A percentile compares a stretch with the other conserved stretches of the same genome.
phyloP scores from a whole-genome alignment of 2,329 filamentous ascomycete species.

The Tolypocladium cylindrosporum region DNA sequence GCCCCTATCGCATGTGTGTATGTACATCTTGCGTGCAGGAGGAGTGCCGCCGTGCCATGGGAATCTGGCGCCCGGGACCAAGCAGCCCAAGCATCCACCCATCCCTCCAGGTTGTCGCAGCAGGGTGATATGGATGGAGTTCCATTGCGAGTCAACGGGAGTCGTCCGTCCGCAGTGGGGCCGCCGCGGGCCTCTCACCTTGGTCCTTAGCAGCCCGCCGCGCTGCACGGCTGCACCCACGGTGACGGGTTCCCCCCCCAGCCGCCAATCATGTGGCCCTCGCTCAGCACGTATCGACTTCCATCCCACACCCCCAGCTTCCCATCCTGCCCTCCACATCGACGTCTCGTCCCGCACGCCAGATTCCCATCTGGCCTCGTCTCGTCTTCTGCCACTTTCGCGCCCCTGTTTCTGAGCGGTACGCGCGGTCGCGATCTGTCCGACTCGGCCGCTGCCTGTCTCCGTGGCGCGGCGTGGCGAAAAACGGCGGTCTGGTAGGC shows the following conservation, averaged over 20 bases:
- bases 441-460: constrained; percentile 10
- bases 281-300: constrained; percentile 10
- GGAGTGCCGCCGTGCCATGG: neutral
- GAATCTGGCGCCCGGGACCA: neutral
- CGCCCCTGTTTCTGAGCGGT: constrained; percentile 14
- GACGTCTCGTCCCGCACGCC: constrained; percentile 17
- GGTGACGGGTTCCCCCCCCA: constrained; percentile 1
- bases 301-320: constrained; percentile 10
- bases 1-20: neutral
- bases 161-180: neutral
- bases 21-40: neutral
- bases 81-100: neutral
- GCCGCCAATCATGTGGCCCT: constrained; percentile 23
- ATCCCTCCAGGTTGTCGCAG: neutral
- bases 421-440: constrained; percentile 19
- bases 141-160: neutral
- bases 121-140: neutral
- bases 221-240: neutral
- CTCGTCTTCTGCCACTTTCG: constrained; percentile 6
- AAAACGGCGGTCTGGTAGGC: constrained; percentile 7
- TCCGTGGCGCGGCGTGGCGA: constrained; percentile 9
- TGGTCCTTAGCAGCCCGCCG: neutral
- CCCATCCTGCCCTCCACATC: constrained; percentile 4
- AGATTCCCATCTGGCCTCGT: constrained; percentile 8
- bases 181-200: neutral